A percentile compares a stretch with the other conserved stretches of the same genome.
phyloP scores from a whole-genome alignment of 192 early-diverging fungal genomes.

The Backusella mclennaniae region DNA sequence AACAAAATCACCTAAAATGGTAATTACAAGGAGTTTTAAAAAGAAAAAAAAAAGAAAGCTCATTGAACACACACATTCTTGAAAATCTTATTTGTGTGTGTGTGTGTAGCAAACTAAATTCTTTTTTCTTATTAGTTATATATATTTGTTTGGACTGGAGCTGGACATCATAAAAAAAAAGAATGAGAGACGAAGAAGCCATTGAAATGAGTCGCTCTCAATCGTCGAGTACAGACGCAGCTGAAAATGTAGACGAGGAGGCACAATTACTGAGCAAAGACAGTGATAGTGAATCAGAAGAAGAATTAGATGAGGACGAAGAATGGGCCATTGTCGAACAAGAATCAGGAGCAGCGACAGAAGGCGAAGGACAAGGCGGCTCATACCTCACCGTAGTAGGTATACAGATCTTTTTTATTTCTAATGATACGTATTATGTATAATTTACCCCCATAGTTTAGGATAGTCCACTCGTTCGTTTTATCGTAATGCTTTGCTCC shows the following conservation, averaged over 20 bases:
- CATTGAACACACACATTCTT: background rate
- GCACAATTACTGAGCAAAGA: background rate
- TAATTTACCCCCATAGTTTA: background rate
- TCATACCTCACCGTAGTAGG: background rate
- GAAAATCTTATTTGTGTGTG: background rate
- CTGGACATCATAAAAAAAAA: background rate
- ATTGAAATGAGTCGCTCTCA: slow-evolving; percentile 7
- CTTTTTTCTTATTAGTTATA: background rate
- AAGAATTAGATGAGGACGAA: slow-evolving; percentile 6
- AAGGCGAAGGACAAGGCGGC: background rate
- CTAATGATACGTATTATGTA: background rate
- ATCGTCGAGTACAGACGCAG: background rate
- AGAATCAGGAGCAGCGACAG: background rate
- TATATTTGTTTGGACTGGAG: background rate
- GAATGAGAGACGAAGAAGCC: background rate
- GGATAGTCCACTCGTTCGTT: slow-evolving; percentile 13
- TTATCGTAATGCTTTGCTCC: background rate
- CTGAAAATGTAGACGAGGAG: slow-evolving; percentile 2
- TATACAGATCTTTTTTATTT: background rate
- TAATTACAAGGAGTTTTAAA: background rate
- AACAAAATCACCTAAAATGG: background rate
- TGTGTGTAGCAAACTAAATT: background rate
- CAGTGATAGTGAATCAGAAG: background rate
- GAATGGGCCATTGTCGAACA: slow-evolving; percentile 11
- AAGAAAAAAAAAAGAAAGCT: background rate